These are phyloP conservation scores for Trichocladium uniseriatum DNA, from an alignment of 495 filamentous ascomycete genomes.

Conservation along the genomic window DNA sequence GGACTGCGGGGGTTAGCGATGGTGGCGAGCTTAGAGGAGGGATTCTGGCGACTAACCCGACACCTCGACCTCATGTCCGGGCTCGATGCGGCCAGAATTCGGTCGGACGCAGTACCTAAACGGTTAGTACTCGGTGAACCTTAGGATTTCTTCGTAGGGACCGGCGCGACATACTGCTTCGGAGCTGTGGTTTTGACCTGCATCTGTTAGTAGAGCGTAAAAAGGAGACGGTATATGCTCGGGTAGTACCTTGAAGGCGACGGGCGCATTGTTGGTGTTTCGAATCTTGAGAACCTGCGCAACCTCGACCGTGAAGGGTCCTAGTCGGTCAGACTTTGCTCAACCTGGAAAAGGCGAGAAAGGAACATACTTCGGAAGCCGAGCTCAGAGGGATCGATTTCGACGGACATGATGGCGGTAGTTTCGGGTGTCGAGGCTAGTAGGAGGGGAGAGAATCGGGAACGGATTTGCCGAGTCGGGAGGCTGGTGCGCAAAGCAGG, in stretches of 20 bases:
- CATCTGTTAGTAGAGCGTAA: background rate
- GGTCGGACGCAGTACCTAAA: constrained; percentile 92
- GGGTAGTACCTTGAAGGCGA: constrained; percentile 82
- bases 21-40: background rate
- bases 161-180: constrained; percentile 67
- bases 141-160: no score
- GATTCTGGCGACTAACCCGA: constrained; percentile 54
- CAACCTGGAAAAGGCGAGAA: background rate
- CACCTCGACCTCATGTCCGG: constrained; percentile 80
- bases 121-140: constrained; percentile 13
- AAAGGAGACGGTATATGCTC: background rate
- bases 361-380: constrained; percentile 74
- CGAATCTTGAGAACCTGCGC: constrained; percentile 70
- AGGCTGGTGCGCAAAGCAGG: no score
- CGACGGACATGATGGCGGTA: constrained; percentile 68
- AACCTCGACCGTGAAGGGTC: constrained; percentile 88
- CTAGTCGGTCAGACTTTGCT: constrained; percentile 39
- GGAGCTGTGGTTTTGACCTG: constrained; percentile 99
- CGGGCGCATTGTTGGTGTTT: constrained; percentile 67
- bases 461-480: no score
- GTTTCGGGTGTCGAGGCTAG: background rate
- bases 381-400: constrained; percentile 84
- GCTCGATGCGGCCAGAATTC: constrained; percentile 90
- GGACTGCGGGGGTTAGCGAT: constrained; percentile 46
- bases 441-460: no score